phyloP scores from a whole-genome alignment of 495 filamentous ascomycete species.

The Alectoria sarmentosa region DNA sequence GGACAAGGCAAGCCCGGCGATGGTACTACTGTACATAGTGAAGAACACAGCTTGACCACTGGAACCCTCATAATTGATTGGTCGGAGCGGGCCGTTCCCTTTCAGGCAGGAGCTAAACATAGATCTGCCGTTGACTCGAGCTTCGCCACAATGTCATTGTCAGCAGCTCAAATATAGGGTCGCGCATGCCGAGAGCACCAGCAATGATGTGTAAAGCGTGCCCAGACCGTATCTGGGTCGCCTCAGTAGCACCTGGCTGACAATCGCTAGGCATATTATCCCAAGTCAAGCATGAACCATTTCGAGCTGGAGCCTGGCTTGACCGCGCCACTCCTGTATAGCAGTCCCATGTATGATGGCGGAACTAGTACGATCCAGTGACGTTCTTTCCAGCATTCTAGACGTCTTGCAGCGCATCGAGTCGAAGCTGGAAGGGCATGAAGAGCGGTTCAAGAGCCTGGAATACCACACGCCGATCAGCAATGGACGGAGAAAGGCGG shows the following conservation, averaged over 20 bases:
- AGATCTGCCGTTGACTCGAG: neutral
- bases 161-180: neutral
- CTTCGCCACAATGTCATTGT: neutral
- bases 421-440: slow-evolving; percentile 21
- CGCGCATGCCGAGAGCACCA: neutral
- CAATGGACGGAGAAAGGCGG: neutral
- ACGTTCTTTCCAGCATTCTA: slow-evolving; percentile 20
- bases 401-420: slow-evolving; percentile 24
- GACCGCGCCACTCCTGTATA: neutral
- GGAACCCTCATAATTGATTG: too few relatives aligned
- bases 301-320: slow-evolving; percentile 1
- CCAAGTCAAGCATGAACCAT: neutral
- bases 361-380: neutral
- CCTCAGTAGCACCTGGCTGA: neutral
- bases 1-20: neutral
- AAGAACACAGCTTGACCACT: too few relatives aligned
- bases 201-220: neutral
- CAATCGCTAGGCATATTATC: neutral
- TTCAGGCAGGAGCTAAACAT: neutral
- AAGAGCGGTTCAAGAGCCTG: slow-evolving; percentile 19
- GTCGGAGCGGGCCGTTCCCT: neutral
- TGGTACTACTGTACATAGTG: too few relatives aligned
- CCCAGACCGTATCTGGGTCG: neutral
- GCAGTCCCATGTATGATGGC: slow-evolving; percentile 1
- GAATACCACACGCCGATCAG: slow-evolving; percentile 12